Evolutionary conservation across 495 filamentous ascomycete genomes (phyloP).

Genomic region (Penicillium pancosmium): DNA sequence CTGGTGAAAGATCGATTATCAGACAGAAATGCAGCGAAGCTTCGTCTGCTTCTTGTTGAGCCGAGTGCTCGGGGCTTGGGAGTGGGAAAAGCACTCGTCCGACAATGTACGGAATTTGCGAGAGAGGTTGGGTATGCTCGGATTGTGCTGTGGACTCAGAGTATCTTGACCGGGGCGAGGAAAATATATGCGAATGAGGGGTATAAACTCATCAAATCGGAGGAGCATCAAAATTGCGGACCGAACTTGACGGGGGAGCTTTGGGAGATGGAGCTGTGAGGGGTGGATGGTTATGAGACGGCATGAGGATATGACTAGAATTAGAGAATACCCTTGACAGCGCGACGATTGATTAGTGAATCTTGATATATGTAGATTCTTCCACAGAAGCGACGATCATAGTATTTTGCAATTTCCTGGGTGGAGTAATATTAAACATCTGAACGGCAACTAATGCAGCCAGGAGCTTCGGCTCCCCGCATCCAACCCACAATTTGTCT

Average conservation of each 20-base stretch:
- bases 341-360: not conserved
- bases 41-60: slow-evolving; percentile 33
- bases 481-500: too few relatives aligned
- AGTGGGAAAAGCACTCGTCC: slow-evolving; percentile 26
- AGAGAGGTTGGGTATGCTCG: slow-evolving; percentile 28
- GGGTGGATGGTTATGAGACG: not conserved
- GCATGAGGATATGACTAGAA: not conserved
- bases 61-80: slow-evolving; percentile 32
- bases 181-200: slow-evolving; percentile 32
- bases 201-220: slow-evolving; percentile 24
- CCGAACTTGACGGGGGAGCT: slow-evolving; percentile 24
- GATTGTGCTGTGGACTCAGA: slow-evolving; percentile 34
- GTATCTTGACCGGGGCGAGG: slow-evolving; percentile 25
- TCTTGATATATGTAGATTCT: too few relatives aligned
- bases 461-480: too few relatives aligned
- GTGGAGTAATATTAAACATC: too few relatives aligned
- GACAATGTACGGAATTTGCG: slow-evolving; percentile 30
- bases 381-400: too few relatives aligned
- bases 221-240: slow-evolving; percentile 30
- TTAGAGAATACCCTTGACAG: not conserved
- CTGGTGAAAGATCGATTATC: slow-evolving; percentile 27
- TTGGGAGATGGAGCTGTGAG: slow-evolving; percentile 23
- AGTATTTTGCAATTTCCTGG: too few relatives aligned
- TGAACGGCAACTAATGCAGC: too few relatives aligned
- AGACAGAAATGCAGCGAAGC: slow-evolving; percentile 22